These are phyloP conservation scores for Styphnolobium japonicum DNA, from an alignment of 306 rosid genomes.

Conservation along the genomic window DNA sequence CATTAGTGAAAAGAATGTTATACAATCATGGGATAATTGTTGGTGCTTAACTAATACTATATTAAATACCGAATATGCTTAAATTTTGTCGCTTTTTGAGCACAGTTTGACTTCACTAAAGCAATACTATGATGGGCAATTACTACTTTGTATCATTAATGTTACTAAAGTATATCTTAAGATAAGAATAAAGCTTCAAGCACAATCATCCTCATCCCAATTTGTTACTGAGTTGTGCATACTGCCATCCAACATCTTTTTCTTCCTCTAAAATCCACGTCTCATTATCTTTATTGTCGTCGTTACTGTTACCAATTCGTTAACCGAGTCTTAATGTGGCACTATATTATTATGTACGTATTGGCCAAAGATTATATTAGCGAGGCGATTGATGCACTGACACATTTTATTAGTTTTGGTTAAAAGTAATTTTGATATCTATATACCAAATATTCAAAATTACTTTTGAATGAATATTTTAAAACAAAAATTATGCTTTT, in stretches of 20 bases:
- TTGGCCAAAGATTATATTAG: not conserved
- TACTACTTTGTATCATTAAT: conserved; percentile 64
- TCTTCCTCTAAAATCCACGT: conserved; percentile 26
- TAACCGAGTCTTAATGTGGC: not conserved
- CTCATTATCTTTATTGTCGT: conserved; percentile 5
- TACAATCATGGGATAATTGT: conserved; percentile 28
- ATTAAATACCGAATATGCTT: conserved; percentile 41
- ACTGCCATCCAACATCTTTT: conserved; percentile 72
- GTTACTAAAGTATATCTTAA: conserved; percentile 52
- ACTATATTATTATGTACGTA: not conserved
- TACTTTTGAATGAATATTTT: not conserved
- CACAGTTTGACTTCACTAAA: conserved; percentile 71
- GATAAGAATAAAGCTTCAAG: conserved; percentile 70
- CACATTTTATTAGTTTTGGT: not conserved
- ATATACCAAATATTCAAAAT: not conserved
- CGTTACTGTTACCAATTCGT: not conserved
- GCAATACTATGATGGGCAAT: conserved; percentile 47
- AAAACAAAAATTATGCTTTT: too few relatives aligned
- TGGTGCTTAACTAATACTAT: conserved; percentile 34
- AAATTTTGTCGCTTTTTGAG: conserved; percentile 36
- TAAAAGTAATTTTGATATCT: not conserved
- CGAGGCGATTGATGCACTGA: not conserved
- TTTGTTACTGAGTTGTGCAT: conserved; percentile 33
- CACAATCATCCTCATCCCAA: conserved; percentile 67
- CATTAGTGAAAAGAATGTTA: conserved; percentile 15